These are phyloP conservation scores for Gastrolobium villosum DNA, from an alignment of 306 rosid genomes.

Conservation along the genomic window DNA sequence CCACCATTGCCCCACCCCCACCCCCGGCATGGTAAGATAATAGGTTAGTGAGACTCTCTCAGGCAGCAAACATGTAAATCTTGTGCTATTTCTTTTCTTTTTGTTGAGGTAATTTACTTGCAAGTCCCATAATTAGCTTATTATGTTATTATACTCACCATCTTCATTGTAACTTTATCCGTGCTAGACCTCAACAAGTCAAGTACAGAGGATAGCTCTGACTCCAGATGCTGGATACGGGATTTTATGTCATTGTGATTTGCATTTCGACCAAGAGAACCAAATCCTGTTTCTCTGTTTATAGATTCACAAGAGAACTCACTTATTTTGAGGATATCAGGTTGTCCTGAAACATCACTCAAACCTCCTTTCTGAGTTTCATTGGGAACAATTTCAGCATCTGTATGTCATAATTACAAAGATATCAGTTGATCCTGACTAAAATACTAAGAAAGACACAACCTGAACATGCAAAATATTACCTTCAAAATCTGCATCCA, in stretches of 20 bases:
- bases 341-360: conserved; percentile 46
- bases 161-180: conserved; percentile 42
- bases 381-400: conserved; percentile 66
- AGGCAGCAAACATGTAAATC: conserved; percentile 29
- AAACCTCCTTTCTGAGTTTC: conserved; percentile 47
- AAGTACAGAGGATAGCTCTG: conserved; percentile 72
- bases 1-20: not conserved
- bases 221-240: conserved; percentile 70
- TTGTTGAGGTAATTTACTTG: conserved; percentile 9
- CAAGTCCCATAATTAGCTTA: conserved; percentile 21
- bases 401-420: conserved; percentile 52
- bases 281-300: conserved; percentile 47
- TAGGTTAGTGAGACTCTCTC: conserved; percentile 32
- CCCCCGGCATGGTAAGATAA: not conserved
- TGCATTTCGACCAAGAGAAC: conserved; percentile 49
- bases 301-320: conserved; percentile 38
- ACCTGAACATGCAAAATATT: conserved; percentile 34
- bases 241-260: conserved; percentile 55
- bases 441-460: conserved; percentile 23
- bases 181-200: conserved; percentile 61
- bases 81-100: conserved; percentile 25
- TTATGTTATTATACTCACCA: conserved; percentile 50
- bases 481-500: conserved; percentile 73
- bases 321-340: conserved; percentile 47
- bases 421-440: conserved; percentile 41